These are phyloP conservation scores for Skeletonema grethae DNA, from an alignment of 108 stramenopile species.

Conservation along the genomic window DNA sequence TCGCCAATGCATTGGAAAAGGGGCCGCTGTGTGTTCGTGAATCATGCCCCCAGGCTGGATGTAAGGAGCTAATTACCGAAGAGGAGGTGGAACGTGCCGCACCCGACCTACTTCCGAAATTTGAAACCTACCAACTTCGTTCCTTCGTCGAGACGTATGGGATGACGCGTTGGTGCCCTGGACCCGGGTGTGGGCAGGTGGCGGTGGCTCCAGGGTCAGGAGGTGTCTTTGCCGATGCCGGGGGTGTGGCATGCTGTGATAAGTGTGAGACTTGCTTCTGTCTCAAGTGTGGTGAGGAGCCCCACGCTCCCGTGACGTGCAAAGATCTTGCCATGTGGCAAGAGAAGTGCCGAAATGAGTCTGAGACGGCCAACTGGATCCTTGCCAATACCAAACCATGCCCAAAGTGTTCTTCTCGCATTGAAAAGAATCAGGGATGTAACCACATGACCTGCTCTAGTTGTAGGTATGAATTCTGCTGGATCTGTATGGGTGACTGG, in stretches of 20 bases:
- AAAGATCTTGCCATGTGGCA: constrained; percentile 83
- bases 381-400: constrained; percentile 98
- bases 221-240: constrained; percentile 66
- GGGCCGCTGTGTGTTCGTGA: constrained; percentile 83
- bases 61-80: constrained; percentile 87
- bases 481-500: constrained; percentile 99
- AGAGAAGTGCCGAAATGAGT: constrained; percentile 95
- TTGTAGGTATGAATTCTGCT: constrained; percentile 95
- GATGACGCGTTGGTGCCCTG: constrained; percentile 97
- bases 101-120: constrained; percentile 65
- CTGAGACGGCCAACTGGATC: constrained; percentile 99
- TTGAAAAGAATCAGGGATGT: constrained; percentile 99
- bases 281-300: constrained; percentile 92
- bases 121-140: constrained; percentile 80
- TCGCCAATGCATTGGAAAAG: constrained; percentile 74
- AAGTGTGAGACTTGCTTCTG: constrained; percentile 84
- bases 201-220: constrained; percentile 71
- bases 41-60: constrained; percentile 91
- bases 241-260: constrained; percentile 65
- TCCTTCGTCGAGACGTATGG: constrained; percentile 93
- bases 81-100: constrained; percentile 70
- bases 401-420: constrained; percentile 95
- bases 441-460: constrained; percentile 95
- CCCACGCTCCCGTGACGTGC: constrained; percentile 91
- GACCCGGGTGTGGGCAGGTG: constrained; percentile 90